Percentiles rank a stretch among this genome's conserved stretches.
These are phyloP conservation scores for Mortierella hygrophila DNA, from an alignment of 192 early-diverging fungal species.

Conservation along the genomic window DNA sequence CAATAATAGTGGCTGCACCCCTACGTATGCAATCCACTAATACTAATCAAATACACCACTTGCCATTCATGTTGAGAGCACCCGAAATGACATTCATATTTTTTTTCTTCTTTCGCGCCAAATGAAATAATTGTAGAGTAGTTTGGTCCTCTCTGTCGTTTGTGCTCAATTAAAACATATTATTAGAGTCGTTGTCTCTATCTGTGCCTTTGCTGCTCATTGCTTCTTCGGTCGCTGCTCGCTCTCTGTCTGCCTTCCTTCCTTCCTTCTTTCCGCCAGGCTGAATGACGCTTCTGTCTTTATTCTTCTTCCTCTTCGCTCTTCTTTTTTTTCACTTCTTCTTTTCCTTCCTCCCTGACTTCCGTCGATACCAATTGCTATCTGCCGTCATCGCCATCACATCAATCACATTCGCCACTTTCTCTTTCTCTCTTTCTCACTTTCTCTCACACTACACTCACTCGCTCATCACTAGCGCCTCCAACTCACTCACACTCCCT, in stretches of 20 bases:
- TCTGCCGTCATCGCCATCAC: neutral
- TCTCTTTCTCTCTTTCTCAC: neutral
- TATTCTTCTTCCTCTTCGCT: neutral
- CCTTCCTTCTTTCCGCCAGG: neutral
- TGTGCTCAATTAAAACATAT: neutral
- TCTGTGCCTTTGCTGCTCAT: neutral
- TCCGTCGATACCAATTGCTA: neutral
- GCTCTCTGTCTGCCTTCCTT: neutral
- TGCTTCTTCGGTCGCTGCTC: neutral
- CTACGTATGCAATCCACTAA: neutral
- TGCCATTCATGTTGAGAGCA: neutral
- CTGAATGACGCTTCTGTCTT: neutral
- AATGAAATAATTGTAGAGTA: neutral
- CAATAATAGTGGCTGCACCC: no score
- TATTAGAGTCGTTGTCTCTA: neutral
- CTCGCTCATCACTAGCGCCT: neutral
- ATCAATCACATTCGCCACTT: neutral
- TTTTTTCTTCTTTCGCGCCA: constrained; percentile 5
- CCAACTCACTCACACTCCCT: neutral
- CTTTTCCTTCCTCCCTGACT: neutral
- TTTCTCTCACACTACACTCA: neutral
- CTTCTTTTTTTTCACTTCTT: neutral
- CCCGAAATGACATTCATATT: constrained; percentile 5
- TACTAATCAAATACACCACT: neutral
- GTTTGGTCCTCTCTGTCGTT: neutral